Percentiles rank a stretch among this genome's conserved stretches.
phyloP scores from a whole-genome alignment of 1,284 basidiomycete genomes.

The Marasmius tenuissimus region DNA sequence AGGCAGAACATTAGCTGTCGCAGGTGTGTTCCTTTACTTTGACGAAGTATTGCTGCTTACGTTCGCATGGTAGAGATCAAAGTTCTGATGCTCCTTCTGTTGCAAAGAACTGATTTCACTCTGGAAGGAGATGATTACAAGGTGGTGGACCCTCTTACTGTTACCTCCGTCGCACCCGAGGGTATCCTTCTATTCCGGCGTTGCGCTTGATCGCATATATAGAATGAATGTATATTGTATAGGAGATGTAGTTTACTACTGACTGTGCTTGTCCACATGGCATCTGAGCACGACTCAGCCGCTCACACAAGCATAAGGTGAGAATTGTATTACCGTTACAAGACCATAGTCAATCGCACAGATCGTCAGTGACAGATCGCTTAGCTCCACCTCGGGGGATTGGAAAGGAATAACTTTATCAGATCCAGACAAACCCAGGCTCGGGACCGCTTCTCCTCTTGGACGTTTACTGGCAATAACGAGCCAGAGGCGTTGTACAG shows the following conservation, averaged over 20 bases:
- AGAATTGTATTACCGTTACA: background rate
- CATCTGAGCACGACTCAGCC: background rate
- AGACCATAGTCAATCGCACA: background rate
- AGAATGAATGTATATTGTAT: background rate
- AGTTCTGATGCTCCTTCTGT: slow-evolving; percentile 32
- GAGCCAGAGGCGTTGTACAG: too few relatives aligned
- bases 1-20: slow-evolving; percentile 31
- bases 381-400: background rate
- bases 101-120: slow-evolving; percentile 28
- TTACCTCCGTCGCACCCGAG: slow-evolving; percentile 24
- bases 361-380: background rate
- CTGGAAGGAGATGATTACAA: slow-evolving; percentile 31
- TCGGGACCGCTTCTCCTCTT: too few relatives aligned
- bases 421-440: too few relatives aligned
- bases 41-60: background rate
- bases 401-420: background rate
- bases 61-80: slow-evolving; percentile 30
- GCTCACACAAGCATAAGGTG: background rate
- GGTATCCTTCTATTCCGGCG: slow-evolving; percentile 3
- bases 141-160: slow-evolving; percentile 35
- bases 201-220: background rate
- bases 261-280: background rate
- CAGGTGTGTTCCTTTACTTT: slow-evolving; percentile 24
- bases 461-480: too few relatives aligned
- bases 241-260: background rate